Base-by-base conservation (phyloP, 2,329 filamentous ascomycete species). In the Alternaria conjuncta region DNA sequence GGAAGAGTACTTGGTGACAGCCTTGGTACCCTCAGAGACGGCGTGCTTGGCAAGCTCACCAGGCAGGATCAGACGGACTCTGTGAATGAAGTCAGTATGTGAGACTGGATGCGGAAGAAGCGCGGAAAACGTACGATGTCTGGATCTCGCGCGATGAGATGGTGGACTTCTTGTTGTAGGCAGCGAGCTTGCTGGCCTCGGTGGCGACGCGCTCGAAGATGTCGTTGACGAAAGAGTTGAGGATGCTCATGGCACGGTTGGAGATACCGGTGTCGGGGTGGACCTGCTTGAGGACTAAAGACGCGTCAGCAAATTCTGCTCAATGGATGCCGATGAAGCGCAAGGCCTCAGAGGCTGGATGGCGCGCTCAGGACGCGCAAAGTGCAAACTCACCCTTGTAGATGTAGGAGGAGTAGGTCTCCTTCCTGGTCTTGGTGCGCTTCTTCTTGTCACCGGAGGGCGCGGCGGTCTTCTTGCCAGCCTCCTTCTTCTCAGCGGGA, bases 101-200 rank as follows among this genome's bases (percentile, higher is more conserved):
- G 25, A 25, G 28, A 41, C 11, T 21, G 43, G n/a, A 20, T 5
- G 26, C 10, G 18, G 1, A 13, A n/a, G 7, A 11, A 5, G 13
- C 7, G 23, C 21, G n/a, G 5, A 58, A 46, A 64, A 85, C 87
- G 72, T 84, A 90, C 84, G 96, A 97, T 77, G 96, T 99, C 89
- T 99, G 96, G 82, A 99, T 99, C 87, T 99, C 96, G 80, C 96
- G 92, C 74, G 96, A 98, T 58, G 95, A 98, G 86, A 99, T 99
- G 82, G 96, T 99, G 55, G 95, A 98, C 89, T 99, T 99, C 92
- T 98, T 99, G 92, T 99, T 99, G 89, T 99, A 99, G 70, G 96
- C 96, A 75, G 96, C 96, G 67, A 99, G 91, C 91, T 99, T 99
- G 82, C 93, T 97, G 56, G 96, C 96, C 86, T 99, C 96, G 64